Conservation (phyloP, 169 alveolate species). For the Amoebophrya sp. region DNA sequence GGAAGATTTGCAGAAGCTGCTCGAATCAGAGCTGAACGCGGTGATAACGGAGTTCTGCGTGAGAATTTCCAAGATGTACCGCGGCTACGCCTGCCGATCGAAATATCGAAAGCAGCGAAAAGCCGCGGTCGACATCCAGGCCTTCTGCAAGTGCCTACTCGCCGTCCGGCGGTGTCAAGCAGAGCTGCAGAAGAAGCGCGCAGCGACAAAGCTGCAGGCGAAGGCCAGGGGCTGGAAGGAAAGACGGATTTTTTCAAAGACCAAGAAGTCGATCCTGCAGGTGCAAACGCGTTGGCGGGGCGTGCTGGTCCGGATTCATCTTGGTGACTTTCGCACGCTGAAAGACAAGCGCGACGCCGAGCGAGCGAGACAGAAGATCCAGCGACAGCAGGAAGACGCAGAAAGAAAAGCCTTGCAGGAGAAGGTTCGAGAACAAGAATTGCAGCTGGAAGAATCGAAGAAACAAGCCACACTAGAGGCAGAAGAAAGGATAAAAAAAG, state of each 20-base stretch:
- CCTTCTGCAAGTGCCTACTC: background rate
- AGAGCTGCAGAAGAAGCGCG: background rate
- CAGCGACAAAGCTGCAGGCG: background rate
- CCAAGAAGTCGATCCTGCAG: background rate
- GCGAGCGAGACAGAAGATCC: background rate
- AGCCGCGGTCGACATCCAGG: background rate
- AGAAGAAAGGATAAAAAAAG: no score
- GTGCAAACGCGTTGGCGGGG: background rate
- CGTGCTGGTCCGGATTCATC: background rate
- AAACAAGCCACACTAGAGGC: no score
- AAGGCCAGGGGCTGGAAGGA: no score
- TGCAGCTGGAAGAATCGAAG: no score
- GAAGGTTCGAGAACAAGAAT: background rate
- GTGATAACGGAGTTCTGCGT: background rate
- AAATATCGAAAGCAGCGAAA: no score
- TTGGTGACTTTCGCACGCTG: background rate
- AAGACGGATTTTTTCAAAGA: no score
- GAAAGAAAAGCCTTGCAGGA: background rate
- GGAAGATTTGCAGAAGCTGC: constrained; percentile 39
- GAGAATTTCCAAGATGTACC: background rate
- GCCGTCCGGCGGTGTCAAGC: background rate
- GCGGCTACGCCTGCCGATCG: background rate
- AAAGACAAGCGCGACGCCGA: background rate
- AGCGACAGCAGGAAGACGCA: background rate
- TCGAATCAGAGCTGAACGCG: constrained; percentile 35